phyloP scores from a whole-genome alignment of 2,329 filamentous ascomycete genomes.

The Cercospora nicotianae region DNA sequence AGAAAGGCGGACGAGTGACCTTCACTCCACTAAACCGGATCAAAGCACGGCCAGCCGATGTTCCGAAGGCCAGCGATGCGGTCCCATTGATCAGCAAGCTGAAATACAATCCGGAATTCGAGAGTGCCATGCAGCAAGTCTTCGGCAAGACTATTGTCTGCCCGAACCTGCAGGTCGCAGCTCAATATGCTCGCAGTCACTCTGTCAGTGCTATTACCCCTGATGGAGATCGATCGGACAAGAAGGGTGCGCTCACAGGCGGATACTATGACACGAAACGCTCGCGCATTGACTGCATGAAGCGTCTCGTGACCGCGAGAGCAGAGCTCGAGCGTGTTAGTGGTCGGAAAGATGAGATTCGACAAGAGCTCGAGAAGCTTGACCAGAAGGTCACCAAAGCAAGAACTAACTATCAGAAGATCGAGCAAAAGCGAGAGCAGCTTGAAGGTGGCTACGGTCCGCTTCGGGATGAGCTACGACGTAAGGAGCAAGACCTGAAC shows the following conservation, averaged over 20 bases:
- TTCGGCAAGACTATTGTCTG: conserved; percentile 96
- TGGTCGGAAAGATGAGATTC: conserved; percentile 64
- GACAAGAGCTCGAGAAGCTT: conserved; percentile 69
- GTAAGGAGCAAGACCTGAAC: conserved; percentile 72
- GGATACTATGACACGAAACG: conserved; percentile 85
- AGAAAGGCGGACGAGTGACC: conserved; percentile 82
- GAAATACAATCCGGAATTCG: conserved; percentile 71
- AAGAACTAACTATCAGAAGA: conserved; percentile 78
- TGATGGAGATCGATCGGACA: conserved; percentile 92
- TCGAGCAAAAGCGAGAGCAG: conserved; percentile 74
- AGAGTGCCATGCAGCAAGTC: conserved; percentile 87
- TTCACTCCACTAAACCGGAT: conserved; percentile 91
- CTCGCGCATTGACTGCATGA: conserved; percentile 83
- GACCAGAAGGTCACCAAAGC: conserved; percentile 87
- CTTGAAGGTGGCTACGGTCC: conserved; percentile 81
- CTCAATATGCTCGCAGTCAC: conserved; percentile 89
- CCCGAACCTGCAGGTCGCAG: conserved; percentile 80
- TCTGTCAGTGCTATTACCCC: conserved; percentile 90
- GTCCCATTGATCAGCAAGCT: conserved; percentile 85
- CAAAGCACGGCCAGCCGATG: conserved; percentile 66
- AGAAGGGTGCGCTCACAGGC: conserved; percentile 91
- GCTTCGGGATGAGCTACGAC: conserved; percentile 71
- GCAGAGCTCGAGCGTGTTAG: conserved; percentile 69
- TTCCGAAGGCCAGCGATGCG: conserved; percentile 84
- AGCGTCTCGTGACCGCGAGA: conserved; percentile 71